phyloP scores from a whole-genome alignment of 78 protist genomes.

The Mastigamoeba balamuthi region DNA sequence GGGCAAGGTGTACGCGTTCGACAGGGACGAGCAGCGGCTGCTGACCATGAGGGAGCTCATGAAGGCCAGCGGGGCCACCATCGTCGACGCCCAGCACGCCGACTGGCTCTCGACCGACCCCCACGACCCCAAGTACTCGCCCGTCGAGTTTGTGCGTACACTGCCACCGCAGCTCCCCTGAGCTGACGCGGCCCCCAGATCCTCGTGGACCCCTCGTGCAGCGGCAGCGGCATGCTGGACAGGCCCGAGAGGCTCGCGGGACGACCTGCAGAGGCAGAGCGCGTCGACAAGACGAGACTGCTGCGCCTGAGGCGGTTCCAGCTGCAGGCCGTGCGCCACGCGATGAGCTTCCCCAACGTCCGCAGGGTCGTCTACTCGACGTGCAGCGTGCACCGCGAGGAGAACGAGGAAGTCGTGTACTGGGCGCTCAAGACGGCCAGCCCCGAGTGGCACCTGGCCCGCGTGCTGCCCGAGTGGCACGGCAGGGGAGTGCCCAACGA shows the following conservation, averaged over 20 bases:
- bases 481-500: neutral
- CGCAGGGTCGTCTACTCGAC: conserved; percentile 27
- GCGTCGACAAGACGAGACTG: neutral
- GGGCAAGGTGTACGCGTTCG: conserved; percentile 21
- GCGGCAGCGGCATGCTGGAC: conserved; percentile 1
- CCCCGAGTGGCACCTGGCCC: neutral
- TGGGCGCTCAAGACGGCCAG: neutral
- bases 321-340: conserved; percentile 1
- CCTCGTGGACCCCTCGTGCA: conserved; percentile 20
- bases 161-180: too few relatives aligned
- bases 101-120: neutral
- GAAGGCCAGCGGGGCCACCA: neutral
- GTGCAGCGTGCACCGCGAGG: conserved; percentile 24
- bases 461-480: neutral
- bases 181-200: too few relatives aligned
- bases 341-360: conserved; percentile 8
- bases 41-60: neutral
- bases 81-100: neutral
- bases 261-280: neutral
- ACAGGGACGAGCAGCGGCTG: neutral
- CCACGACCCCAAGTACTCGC: neutral
- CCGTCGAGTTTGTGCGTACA: too few relatives aligned
- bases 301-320: neutral
- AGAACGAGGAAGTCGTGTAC: conserved; percentile 44
- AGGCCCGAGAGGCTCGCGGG: neutral